Evolutionary conservation across 2,329 filamentous ascomycete species (phyloP), one percentile per base, ranked within the genome.

Genomic region (Trichoderma oligosporum): DNA sequence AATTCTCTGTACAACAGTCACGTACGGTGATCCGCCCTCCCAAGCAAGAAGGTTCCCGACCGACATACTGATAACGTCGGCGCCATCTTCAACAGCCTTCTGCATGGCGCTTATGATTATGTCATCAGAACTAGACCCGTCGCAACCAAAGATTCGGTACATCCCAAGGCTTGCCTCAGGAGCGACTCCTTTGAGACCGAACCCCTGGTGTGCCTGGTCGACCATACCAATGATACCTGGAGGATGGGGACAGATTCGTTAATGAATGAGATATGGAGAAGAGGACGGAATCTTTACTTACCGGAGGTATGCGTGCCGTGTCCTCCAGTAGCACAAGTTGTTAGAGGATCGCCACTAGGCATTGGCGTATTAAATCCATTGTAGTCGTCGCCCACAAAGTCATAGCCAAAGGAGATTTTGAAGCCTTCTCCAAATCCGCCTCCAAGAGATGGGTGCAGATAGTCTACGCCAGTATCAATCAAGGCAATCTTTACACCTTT

Each of bases 401-500:
- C 76, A 35, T 68, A 70, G 1, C 78, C 77, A 55, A 68, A 69
- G 4, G 70, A 67, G 8, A 80, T 72, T 7, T 78, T 70, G 61
- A 70, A 78, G 0, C 75, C 76, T 16, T 48, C 25, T 3, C 78
- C 78, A 59, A 78, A 79, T 44, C 77, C 74, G 4, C 76, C 76
- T 11, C 77, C 77, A 3, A 79, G 72, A n/a, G 75, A 72, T 14
- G 74, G 73, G 55, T 78, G 76, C 1, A 65, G 70, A 60, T 78
- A 78, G 58, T 78, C 76, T 73, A 79, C 77, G 63, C 80, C 80
- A 16, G 74, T 78, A 63, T 83, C 81, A 25, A 83, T 72, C 7
- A 83, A 68, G 39, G 71, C 80, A 64, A 83, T 69, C 61, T 78
- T 80, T 68, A 83, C 70, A 20, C 79, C 80, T 61, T 76, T 75